These are phyloP conservation scores for Canariomyces notabilis DNA, from an alignment of 2,329 filamentous ascomycete genomes.

Conservation along the genomic window DNA sequence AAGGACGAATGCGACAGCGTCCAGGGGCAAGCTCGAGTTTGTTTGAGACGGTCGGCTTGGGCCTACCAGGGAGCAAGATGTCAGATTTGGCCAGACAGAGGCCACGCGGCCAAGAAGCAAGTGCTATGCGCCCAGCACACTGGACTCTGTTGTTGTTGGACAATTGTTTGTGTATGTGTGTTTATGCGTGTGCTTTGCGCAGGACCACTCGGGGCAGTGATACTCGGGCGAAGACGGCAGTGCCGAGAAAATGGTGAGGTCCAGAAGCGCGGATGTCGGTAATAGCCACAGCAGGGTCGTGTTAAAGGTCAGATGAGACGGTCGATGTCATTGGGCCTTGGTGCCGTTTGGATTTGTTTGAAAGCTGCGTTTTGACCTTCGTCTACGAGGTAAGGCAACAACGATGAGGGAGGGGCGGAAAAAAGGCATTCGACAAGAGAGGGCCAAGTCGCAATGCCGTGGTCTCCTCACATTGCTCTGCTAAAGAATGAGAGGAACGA, in stretches of 20 bases:
- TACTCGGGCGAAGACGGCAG: conserved; percentile 4
- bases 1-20: conserved; percentile 26
- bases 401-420: not conserved
- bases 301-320: conserved; percentile 7
- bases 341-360: conserved; percentile 12
- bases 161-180: not conserved
- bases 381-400: not conserved
- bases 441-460: conserved; percentile 13
- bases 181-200: not conserved
- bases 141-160: not conserved
- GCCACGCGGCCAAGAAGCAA: conserved; percentile 7
- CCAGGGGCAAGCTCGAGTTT: conserved; percentile 2
- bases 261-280: conserved; percentile 12
- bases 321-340: conserved; percentile 23
- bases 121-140: conserved; percentile 8
- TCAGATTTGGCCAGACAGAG: not conserved
- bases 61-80: not conserved
- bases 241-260: conserved; percentile 19
- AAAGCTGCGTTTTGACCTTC: conserved; percentile 3
- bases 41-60: not conserved
- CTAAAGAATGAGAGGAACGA: not conserved
- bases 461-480: conserved; percentile 13
- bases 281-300: conserved; percentile 17
- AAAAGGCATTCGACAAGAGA: conserved; percentile 6
- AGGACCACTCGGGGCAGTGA: not conserved